A percentile compares a stretch with the other conserved stretches of the same genome.
phyloP scores from a whole-genome alignment of 2,329 filamentous ascomycete genomes.

The Albophoma yamanashiensis region DNA sequence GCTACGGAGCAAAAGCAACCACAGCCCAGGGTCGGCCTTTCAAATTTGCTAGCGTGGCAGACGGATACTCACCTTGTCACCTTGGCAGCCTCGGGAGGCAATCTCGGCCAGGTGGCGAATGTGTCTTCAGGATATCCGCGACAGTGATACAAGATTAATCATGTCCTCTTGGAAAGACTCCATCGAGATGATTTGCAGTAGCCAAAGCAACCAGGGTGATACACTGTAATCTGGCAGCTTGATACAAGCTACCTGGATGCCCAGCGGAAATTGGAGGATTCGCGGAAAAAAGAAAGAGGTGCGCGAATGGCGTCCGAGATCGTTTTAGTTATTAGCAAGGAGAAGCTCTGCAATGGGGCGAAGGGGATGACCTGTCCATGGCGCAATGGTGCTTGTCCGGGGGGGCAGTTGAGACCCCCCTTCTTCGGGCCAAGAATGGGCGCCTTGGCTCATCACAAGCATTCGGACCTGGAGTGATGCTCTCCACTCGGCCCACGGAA shows the following conservation, averaged over 20 bases:
- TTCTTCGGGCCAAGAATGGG: background rate
- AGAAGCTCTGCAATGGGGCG: background rate
- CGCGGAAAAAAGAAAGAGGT: background rate
- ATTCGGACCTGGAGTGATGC: background rate
- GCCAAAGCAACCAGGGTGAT: background rate
- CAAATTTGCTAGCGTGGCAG: background rate
- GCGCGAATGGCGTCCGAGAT: background rate
- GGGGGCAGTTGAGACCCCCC: background rate
- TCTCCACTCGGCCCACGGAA: background rate
- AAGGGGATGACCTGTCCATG: background rate
- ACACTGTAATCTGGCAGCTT: background rate
- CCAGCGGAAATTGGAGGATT: background rate
- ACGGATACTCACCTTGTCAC: background rate
- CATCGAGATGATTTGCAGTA: background rate
- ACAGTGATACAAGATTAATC: background rate
- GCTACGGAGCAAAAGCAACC: background rate
- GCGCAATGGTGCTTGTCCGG: background rate
- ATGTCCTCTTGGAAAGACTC: background rate
- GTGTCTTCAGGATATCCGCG: background rate
- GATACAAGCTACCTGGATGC: background rate
- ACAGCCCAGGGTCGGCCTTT: background rate
- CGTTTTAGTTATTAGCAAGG: background rate
- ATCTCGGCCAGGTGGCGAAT: background rate
- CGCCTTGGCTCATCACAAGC: background rate
- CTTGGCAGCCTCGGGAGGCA: background rate